Base-by-base conservation (phyloP, 2,329 filamentous ascomycete species). In the Cladosporium cucumerinum region DNA sequence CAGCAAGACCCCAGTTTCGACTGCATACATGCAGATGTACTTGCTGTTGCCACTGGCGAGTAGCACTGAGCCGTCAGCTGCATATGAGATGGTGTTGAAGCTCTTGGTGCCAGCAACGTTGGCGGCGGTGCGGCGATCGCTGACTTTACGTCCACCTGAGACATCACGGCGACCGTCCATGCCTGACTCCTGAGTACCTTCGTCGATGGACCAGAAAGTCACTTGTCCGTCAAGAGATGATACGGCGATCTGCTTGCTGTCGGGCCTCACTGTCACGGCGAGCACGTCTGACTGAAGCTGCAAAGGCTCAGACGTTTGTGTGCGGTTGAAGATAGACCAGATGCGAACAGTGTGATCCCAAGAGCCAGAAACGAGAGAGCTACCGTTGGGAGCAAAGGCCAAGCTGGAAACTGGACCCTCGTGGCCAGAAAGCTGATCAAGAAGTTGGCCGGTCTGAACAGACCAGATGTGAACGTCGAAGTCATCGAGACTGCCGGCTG, bases 381-480 rank as follows among this genome's bases (percentile, higher is more conserved):
- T 86, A 34, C 93, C 94, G 73, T 96, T 92, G 0, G 93, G 91
- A 1, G 94, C 88, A 74, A 99, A 99, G 2, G 92, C 87, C 28
- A 99, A 81, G 2, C 91, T 89, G 5, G 93, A 95, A 1, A 99
- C 90, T 0, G 95, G 95, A 0, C 94, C 95, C 79, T 99, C 94
- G 71, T 99, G 95, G 1, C 95, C 96, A 7, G 93, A 86, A 26
- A 99, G 82, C 69, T 90, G 90, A 75, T 99, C 95, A 6, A 99
- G 86, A 21, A 99, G 83, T 77, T 99, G 95, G 2, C 95, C 95
- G 0, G 94, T 99, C 75, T 99, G 95, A 4, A 99, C 96, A 5
- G 92, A 97, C 95, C 95, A 99, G 67, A 99, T 91, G 78, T 99
- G 93, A 60, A 99, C 92, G 74, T 98, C 94, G 70, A 97, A 98